Evolutionary conservation across 139 green algal species (phyloP).

Genomic region (Spirogloea muscicola): DNA sequence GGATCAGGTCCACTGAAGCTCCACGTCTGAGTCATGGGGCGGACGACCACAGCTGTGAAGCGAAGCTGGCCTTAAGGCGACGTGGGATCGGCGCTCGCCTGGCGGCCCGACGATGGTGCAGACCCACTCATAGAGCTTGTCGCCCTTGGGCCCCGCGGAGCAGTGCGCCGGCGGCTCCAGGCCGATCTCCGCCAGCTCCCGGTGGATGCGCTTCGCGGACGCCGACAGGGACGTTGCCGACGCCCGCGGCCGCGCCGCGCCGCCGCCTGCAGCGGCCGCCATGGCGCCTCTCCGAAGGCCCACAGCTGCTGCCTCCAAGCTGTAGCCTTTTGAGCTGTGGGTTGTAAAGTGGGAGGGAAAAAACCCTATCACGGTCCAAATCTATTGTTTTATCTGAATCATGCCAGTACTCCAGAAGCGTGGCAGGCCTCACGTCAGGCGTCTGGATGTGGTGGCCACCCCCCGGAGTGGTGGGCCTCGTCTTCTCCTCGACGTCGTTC

Average conservation of each 20-base stretch:
- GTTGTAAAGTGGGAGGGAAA: no score
- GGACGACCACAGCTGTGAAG: neutral
- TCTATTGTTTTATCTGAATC: no score
- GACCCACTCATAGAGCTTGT: slow-evolving; percentile 98
- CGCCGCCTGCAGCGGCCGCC: no score
- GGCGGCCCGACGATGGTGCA: slow-evolving; percentile 85
- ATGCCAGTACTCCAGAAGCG: no score
- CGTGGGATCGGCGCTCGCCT: slow-evolving; percentile 59
- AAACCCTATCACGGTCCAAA: no score
- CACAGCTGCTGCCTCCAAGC: no score
- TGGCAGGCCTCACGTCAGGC: no score
- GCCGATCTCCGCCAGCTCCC: slow-evolving; percentile 92
- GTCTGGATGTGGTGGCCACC: no score
- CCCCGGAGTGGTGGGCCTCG: no score
- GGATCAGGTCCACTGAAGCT: neutral
- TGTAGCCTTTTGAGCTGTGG: no score
- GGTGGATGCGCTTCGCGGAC: slow-evolving; percentile 72
- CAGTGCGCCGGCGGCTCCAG: slow-evolving; percentile 89
- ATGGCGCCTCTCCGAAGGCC: no score
- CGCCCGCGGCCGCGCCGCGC: neutral
- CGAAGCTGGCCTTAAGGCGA: neutral
- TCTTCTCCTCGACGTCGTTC: no score
- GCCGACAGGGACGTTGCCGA: slow-evolving; percentile 34
- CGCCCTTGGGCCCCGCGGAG: slow-evolving; percentile 92
- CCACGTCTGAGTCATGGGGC: neutral